Base-by-base conservation (phyloP, 2,329 filamentous ascomycete species). In the Epichloe aotearoae region DNA sequence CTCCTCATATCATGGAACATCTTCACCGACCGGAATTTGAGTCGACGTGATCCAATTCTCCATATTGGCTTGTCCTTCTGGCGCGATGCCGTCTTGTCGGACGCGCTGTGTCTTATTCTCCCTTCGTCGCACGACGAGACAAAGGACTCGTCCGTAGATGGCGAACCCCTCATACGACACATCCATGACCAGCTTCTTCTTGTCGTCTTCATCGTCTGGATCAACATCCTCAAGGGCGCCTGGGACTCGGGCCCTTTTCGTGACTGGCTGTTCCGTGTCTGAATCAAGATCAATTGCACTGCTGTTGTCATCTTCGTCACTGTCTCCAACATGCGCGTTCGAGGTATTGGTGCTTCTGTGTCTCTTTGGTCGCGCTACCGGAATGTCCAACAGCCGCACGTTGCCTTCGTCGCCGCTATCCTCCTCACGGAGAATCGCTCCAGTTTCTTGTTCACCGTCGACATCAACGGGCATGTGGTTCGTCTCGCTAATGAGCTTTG, bases 101-200 rank as follows among this genome's bases (percentile, higher is more conserved):
- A 62, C 55, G 49, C 62, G 66, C 51, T 60, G 66, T 45, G 66
- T 64, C 57, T 69, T 75, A 57, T 67, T 75, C 56, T 82, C 84
- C 54, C 84, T 82, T 64, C 84, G 86, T 66, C 82, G 83, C 61
- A 98, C 83, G 8, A 98, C 85, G 52, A 98, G 75, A 66, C 90
- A 97, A 26, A 98, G 73, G 45, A 95, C 88, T 58, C 88, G 85
- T 11, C 93, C 89, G 69, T 95, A 95, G 62, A 98, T 96, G 59
- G 85, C 87, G 69, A 97, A 97, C 8, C 93, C 91, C 61, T 97
- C 89, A 68, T 97, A 98, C 14, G 82, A 83, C 26, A 91, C 93
- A 54, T 85, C 83, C 72, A 96, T 79, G 19, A 78, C 80, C 59
- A 95, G 70, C 66, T 96, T 97, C 73, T 98, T 96, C 70, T 96